A percentile compares a stretch with the other conserved stretches of the same genome.
phyloP scores from a whole-genome alignment of 2,329 filamentous ascomycete genomes.

The Verruconis gallopava region DNA sequence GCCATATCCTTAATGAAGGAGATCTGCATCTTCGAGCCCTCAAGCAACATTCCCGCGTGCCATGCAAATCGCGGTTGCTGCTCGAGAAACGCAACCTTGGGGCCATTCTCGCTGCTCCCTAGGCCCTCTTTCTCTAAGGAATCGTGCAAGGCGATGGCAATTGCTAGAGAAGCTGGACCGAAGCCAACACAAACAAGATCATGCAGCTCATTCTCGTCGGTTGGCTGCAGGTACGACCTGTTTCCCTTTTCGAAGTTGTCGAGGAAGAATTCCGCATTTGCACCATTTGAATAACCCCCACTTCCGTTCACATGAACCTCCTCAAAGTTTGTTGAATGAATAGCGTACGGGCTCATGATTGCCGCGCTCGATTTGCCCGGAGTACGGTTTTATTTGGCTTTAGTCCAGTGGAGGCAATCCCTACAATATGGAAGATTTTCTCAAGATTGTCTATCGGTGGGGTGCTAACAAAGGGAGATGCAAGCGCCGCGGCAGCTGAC shows the following conservation, averaged over 20 bases:
- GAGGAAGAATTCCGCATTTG: not conserved
- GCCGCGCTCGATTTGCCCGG: no score
- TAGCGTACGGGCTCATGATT: no score
- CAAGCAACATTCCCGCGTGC: constrained; percentile 92
- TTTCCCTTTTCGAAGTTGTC: not conserved
- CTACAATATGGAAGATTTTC: no score
- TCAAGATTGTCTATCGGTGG: no score
- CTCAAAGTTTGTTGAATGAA: no score
- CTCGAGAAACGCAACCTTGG: constrained; percentile 78
- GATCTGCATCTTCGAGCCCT: constrained; percentile 93
- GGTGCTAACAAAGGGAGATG: no score
- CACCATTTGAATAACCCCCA: not conserved
- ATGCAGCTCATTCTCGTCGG: constrained; percentile 46
- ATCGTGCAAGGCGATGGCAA: constrained; percentile 82
- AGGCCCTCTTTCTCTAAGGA: constrained; percentile 40
- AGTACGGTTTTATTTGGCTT: no score
- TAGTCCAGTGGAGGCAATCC: no score
- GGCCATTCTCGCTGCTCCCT: constrained; percentile 30
- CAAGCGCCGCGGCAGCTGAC: no score
- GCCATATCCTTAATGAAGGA: constrained; percentile 95
- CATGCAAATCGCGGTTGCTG: constrained; percentile 73
- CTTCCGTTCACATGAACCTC: no score
- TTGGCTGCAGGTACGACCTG: constrained; percentile 5
- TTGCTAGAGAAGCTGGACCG: constrained; percentile 77
- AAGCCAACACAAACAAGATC: constrained; percentile 89